These are phyloP conservation scores for Balansia obtecta DNA, from an alignment of 2,329 filamentous ascomycete species.

Conservation along the genomic window DNA sequence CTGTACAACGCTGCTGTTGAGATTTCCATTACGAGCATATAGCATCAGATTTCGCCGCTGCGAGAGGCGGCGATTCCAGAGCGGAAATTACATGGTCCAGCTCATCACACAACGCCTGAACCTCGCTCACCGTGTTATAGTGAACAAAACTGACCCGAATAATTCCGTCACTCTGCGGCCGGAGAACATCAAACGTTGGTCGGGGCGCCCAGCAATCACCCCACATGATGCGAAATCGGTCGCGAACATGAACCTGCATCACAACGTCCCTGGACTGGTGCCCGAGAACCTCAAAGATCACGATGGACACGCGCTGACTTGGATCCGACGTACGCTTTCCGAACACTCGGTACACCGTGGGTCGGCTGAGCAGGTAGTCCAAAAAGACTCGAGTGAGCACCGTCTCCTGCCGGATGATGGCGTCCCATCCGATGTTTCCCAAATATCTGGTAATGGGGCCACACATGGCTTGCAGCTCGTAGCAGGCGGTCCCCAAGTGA, in stretches of 20 bases:
- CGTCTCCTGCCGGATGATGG: constrained; percentile 46
- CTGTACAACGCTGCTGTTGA: too few relatives aligned
- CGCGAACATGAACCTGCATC: constrained; percentile 45
- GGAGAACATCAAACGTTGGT: constrained; percentile 45
- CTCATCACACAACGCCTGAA: constrained; percentile 36
- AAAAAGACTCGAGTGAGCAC: constrained; percentile 46
- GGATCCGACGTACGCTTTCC: constrained; percentile 39
- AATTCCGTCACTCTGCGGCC: constrained; percentile 45
- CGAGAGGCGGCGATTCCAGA: too few relatives aligned
- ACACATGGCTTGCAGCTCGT: too few relatives aligned
- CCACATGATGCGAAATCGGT: constrained; percentile 50
- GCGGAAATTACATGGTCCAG: constrained; percentile 29
- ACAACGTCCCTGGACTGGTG: constrained; percentile 45
- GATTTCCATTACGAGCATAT: too few relatives aligned
- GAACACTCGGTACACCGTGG: constrained; percentile 40
- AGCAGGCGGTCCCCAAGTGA: too few relatives aligned
- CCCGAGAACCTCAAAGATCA: constrained; percentile 53
- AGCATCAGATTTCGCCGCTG: too few relatives aligned
- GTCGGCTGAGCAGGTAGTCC: constrained; percentile 39
- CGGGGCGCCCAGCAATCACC: constrained; percentile 59
- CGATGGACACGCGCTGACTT: constrained; percentile 44
- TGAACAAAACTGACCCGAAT: constrained; percentile 60
- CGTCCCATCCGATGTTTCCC: constrained; percentile 33
- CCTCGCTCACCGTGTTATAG: constrained; percentile 58
- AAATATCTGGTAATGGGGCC: constrained; percentile 51